Evolutionary conservation across 2,329 filamentous ascomycete species (phyloP).

Genomic region (Botrytis sinoallii): DNA sequence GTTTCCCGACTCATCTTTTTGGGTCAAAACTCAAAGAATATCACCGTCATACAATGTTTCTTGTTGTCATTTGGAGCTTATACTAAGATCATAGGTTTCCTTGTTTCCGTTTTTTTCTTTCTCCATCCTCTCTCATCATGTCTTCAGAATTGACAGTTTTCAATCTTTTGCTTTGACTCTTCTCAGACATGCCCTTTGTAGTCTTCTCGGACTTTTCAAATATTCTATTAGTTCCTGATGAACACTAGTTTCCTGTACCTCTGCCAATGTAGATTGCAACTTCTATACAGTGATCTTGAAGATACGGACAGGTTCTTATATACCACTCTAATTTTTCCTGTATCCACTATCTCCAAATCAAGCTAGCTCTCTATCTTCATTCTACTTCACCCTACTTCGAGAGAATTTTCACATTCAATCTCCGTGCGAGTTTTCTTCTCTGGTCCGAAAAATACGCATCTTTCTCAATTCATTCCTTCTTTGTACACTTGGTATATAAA

Average conservation of each 20-base stretch:
- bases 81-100: not conserved
- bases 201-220: no score
- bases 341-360: not conserved
- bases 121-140: not conserved
- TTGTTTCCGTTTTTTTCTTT: not conserved
- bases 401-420: not conserved
- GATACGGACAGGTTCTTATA: not conserved
- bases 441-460: not conserved
- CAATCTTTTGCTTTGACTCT: not conserved
- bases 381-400: rapidly evolving
- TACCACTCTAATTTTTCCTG: not conserved
- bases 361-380: not conserved
- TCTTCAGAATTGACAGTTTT: rapidly evolving
- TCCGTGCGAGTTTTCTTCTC: not conserved
- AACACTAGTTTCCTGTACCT: no score
- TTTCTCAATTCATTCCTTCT: not conserved
- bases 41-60: rapidly evolving
- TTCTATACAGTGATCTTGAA: not conserved
- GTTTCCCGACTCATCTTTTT: rapidly evolving
- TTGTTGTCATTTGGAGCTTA: rapidly evolving
- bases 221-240: no score
- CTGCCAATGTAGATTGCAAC: no score
- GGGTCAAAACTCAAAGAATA: not conserved
- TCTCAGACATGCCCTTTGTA: not conserved
- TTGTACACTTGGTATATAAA: not conserved